Evolutionary conservation across 768 basidiomycete genomes (phyloP), one percentile per base, ranked within the genome.

Genomic region (Dioszegia crocea): DNA sequence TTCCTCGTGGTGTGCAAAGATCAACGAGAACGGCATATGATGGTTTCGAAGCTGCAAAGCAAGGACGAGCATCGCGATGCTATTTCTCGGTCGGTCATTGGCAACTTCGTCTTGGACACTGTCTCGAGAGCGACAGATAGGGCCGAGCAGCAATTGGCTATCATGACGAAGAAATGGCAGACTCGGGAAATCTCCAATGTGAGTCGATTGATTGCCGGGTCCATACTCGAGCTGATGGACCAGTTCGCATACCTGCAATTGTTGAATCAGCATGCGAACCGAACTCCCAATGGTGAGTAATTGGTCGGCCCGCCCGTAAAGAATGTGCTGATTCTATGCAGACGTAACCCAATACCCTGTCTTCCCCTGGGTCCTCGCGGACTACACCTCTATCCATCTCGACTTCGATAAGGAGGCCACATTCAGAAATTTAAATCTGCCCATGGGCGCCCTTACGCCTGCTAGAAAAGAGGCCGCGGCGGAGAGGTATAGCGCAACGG

Each of bases 321-420:
- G 52, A 36, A 33, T 16, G 43, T 31, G 19, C 60, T 64, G 43
- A 29, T 39, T 40, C 12, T 40, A 30, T 30, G 21, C 54, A 75
- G 77, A 96, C 79, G 90, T 92, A 10, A 94, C 93, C 0, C 91
- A 93, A 66, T 96, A 92, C 76, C 92, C 91, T 0, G 84, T 94
- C 8, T 92, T 75, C 19, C 77, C 93, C 12, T 97, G 93, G 93
- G 85, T 96, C 8, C 67, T 97, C 40, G 80, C 84, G 59, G 91
- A 97, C 66, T 97, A 96, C 70, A 81, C 81, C 0, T 93, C 91
- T 0, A 76, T 83, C 9, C 80, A 74, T 3, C 66, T 78, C 6
- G 71, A 76, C 52, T 56, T 76, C 26, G 41, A 59, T 5, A 59
- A 64, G 19, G 50, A 57, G 11, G 61, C 54, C n/a, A 60, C 62